Evolutionary conservation across 441 rosid genomes (phyloP), one percentile per base, ranked within the genome.

Genomic region (Euphorbia corollata): DNA sequence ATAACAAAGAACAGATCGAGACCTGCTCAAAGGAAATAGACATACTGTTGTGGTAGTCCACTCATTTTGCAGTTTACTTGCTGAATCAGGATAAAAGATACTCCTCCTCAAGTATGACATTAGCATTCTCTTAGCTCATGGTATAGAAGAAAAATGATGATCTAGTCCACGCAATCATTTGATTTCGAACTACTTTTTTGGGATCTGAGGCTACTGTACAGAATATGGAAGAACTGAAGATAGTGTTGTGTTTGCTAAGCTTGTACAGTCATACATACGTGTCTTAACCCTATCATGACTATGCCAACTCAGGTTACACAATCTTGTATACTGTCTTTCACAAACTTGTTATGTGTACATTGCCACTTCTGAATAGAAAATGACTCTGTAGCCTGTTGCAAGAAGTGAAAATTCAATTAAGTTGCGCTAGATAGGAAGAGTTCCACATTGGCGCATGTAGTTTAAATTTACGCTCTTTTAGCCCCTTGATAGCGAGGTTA

Each of bases 201-300:
- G 76, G 70, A 66, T 70, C 76, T 55, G 64, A 72, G 76, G 73
- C 68, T 70, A 73, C 67, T 83, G 84, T 82, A 85, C 81, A 82
- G 85, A 74, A 57, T 50, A 61, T 71, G 41, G 41, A 63, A 18
- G 71, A 72, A 74, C 36, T 53, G 74, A 74, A 73, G 53, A 48
- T 72, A 67, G 67, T 59, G 34, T 41, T 61, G 48, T 78, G 70
- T 70, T 73, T 72, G 60, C 68, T 15, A 68, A 70, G 73, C 69
- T 66, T 67, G 62, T 66, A 48, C 53, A 48, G 53, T 11, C 53
- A 48, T 3, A 68, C 53, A 48, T 3, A 68, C 53, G 39, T 63
- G 16, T 59, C 60, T 65, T 62, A 68, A 47, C 63, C 57, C 59
- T 63, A 24, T 9, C 30, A 56, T 62, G 54, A 23, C 68, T 63